phyloP scores from a whole-genome alignment of 1,284 basidiomycete species.

The Anthracocystis panici-leucophaei region DNA sequence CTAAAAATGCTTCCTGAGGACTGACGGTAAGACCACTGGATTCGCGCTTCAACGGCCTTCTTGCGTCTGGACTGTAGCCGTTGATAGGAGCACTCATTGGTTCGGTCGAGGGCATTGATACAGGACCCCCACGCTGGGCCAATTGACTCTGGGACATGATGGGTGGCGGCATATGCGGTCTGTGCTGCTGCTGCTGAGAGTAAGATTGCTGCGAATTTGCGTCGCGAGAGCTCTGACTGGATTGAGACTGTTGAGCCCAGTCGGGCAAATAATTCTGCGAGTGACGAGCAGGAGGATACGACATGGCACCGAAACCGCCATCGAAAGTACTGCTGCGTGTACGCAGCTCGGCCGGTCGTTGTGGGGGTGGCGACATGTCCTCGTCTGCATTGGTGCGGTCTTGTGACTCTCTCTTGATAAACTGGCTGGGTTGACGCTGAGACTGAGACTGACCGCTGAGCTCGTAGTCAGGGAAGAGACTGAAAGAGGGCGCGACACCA shows the following conservation, averaged over 20 bases:
- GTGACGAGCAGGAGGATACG: conserved; percentile 40
- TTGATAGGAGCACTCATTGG: conserved; percentile 13
- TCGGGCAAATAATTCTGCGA: conserved; percentile 46
- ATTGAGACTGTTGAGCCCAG: conserved; percentile 49
- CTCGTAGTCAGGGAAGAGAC: conserved; percentile 46
- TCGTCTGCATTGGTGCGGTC: conserved; percentile 10
- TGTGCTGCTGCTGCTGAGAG: conserved; percentile 8
- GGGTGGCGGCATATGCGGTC: conserved; percentile 44
- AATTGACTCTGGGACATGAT: conserved; percentile 44
- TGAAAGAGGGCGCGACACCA: conserved; percentile 42
- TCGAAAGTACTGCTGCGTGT: conserved; percentile 53
- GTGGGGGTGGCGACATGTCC: conserved; percentile 20
- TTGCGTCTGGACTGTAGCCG: conserved; percentile 14
- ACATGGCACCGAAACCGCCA: conserved; percentile 32
- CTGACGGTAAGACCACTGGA: conserved; percentile 63
- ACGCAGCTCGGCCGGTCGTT: conserved; percentile 34
- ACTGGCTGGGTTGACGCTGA: conserved; percentile 15
- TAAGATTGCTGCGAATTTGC: conserved; percentile 14
- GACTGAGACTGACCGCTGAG: conserved; percentile 21
- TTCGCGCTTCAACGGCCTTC: conserved; percentile 51
- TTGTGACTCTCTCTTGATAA: conserved; percentile 7
- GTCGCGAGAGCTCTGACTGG: conserved; percentile 23
- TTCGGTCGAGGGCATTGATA: conserved; percentile 39
- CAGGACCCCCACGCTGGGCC: conserved; percentile 37
- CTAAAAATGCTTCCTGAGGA: conserved; percentile 59